Conservation (phyloP, 805 yeast species). For the Pachysolen tannophilus region DNA sequence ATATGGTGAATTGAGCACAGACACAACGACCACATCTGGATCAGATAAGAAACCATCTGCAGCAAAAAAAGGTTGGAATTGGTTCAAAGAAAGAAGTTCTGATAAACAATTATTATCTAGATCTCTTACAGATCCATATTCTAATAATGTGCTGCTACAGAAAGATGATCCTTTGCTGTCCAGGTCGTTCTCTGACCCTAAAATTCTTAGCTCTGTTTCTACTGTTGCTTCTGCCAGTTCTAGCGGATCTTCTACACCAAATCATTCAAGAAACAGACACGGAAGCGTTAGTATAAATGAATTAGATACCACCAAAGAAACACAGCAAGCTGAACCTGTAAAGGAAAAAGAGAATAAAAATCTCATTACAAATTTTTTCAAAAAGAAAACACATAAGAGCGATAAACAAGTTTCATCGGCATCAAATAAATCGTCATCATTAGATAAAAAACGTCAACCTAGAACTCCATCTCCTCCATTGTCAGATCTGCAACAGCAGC, state of each 20-base stretch:
- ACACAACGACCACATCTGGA: conserved; percentile 1
- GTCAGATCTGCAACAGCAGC: conserved; percentile 1
- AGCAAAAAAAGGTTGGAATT: conserved; percentile 10
- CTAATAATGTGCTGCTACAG: no score
- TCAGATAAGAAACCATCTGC: not conserved
- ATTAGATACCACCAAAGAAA: conserved; percentile 4
- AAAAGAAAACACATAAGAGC: conserved; percentile 13
- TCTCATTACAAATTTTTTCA: conserved; percentile 19
- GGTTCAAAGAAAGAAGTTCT: conserved; percentile 10
- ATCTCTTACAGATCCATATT: not conserved
- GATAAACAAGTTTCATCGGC: conserved; percentile 13
- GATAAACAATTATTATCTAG: not conserved
- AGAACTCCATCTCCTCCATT: not conserved
- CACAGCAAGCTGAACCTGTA: not conserved
- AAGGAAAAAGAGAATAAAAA: conserved; percentile 9
- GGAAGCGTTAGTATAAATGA: conserved; percentile 13
- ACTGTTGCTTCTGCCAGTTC: conserved; percentile 3
- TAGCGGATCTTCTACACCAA: no score
- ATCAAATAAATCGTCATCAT: no score
- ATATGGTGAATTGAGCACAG: no score
- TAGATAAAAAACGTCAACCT: conserved; percentile 6
- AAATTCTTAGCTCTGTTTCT: not conserved
- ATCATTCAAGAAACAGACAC: conserved; percentile 21
- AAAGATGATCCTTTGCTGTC: not conserved
- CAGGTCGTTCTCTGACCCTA: not conserved